Conservation (phyloP, 2,329 filamentous ascomycete species). For the Colletotrichum gigasporum region DNA sequence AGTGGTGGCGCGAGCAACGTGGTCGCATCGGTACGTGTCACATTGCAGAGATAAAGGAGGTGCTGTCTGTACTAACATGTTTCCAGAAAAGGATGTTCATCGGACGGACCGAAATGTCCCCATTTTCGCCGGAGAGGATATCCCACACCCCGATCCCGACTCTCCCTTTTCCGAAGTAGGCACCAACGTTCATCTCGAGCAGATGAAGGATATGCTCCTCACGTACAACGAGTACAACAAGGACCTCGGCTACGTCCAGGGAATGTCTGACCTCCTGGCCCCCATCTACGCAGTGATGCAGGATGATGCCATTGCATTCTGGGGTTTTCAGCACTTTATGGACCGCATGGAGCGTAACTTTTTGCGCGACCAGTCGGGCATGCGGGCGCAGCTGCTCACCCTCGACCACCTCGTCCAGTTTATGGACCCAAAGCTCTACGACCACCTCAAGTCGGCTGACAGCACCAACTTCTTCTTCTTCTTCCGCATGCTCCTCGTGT, state of each 20-base stretch:
- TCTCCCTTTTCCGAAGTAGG: constrained; percentile 93
- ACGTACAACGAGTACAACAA: constrained; percentile 99
- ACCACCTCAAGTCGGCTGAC: constrained; percentile 88
- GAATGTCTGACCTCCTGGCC: constrained; percentile 96
- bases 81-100: constrained; percentile 94
- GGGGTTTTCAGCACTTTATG: constrained; percentile 97
- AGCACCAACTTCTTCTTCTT: constrained; percentile 99
- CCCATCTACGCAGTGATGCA: constrained; percentile 98
- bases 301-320: constrained; percentile 96
- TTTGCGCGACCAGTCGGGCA: constrained; percentile 92
- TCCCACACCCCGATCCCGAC: constrained; percentile 93
- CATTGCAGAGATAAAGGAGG: not conserved
- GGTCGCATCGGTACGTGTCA: constrained; percentile 83
- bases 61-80: constrained; percentile 40
- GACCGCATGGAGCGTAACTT: constrained; percentile 98
- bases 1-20: constrained; percentile 97
- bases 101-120: constrained; percentile 93
- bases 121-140: constrained; percentile 97
- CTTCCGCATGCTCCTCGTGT: constrained; percentile 98
- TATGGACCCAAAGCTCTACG: constrained; percentile 94
- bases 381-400: constrained; percentile 89
- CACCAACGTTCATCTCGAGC: constrained; percentile 97
- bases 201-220: constrained; percentile 98
- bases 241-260: constrained; percentile 95
- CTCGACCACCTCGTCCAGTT: constrained; percentile 96